Percentiles rank a stretch among this genome's conserved stretches.
phyloP scores from a whole-genome alignment of 1,284 basidiomycete species.

The Tremellales sp. region DNA sequence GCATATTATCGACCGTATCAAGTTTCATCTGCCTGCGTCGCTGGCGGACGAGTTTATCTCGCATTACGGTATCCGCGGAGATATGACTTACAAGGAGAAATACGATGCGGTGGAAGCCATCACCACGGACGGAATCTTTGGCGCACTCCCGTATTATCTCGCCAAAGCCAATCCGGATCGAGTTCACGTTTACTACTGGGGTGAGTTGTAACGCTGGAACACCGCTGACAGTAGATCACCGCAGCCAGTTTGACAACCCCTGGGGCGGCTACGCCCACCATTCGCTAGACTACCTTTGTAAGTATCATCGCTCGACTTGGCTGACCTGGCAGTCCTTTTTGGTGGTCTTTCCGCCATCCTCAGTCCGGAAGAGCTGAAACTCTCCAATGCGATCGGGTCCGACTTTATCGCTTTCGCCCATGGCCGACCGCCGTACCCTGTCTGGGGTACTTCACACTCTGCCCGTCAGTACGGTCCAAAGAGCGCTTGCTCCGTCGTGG shows the following conservation, averaged over 20 bases:
- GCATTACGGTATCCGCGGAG: neutral
- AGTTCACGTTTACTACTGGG: conserved; percentile 2
- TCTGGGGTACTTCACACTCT: neutral
- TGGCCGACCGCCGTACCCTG: neutral
- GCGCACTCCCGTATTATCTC: conserved; percentile 3
- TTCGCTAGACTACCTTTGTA: conserved; percentile 5
- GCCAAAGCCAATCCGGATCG: conserved; percentile 3
- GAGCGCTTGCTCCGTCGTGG: neutral
- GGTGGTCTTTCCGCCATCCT: neutral
- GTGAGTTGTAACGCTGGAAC: neutral
- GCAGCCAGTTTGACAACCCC: conserved; percentile 1
- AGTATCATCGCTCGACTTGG: neutral
- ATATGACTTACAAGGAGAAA: neutral
- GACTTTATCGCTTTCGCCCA: conserved; percentile 6
- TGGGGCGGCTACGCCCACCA: conserved; percentile 6
- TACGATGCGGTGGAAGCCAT: neutral
- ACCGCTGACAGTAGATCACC: neutral
- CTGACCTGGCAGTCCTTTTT: neutral
- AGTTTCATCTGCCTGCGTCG: neutral
- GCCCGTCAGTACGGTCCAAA: conserved; percentile 1
- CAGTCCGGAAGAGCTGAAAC: neutral
- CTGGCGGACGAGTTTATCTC: neutral
- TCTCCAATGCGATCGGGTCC: neutral
- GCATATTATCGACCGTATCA: neutral
- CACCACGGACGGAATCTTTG: conserved; percentile 3